Evolutionary conservation across 352 stramenopile species (phyloP).

Genomic region (Elongisporangium prolatum): DNA sequence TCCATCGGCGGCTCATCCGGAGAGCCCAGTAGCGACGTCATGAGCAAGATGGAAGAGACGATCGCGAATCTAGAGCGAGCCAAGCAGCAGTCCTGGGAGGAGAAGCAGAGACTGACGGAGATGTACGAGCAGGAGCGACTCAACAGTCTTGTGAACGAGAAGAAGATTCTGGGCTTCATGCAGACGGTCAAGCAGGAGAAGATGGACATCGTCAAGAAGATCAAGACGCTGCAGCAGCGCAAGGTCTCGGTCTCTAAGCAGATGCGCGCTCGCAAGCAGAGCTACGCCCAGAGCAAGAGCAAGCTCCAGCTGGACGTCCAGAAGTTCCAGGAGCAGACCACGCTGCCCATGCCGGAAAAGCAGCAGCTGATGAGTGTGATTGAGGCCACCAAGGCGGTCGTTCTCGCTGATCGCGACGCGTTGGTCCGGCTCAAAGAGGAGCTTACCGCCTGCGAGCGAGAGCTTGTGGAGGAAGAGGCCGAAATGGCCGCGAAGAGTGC

Average conservation of each 20-base stretch:
- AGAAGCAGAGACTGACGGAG: conserved; percentile 81
- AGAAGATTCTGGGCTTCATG: conserved; percentile 85
- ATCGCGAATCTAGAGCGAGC: conserved; percentile 83
- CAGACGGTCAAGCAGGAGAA: conserved; percentile 90
- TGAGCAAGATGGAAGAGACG: conserved; percentile 81
- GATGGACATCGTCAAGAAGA: conserved; percentile 86
- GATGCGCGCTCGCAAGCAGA: conserved; percentile 67
- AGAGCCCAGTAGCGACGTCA: conserved; percentile 30
- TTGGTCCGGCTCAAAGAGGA: conserved; percentile 54
- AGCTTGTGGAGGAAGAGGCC: conserved; percentile 67
- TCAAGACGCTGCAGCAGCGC: conserved; percentile 80
- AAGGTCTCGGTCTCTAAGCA: conserved; percentile 75
- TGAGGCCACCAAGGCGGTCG: conserved; percentile 44
- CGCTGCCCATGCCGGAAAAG: conserved; percentile 36
- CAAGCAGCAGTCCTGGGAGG: conserved; percentile 89
- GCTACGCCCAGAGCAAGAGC: conserved; percentile 66
- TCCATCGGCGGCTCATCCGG: neutral
- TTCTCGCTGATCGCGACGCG: conserved; percentile 61
- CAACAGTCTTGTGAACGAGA: conserved; percentile 80
- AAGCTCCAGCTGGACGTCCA: conserved; percentile 74
- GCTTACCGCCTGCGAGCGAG: conserved; percentile 52
- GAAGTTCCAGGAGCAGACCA: conserved; percentile 58
- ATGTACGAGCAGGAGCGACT: conserved; percentile 86
- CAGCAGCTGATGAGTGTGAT: conserved; percentile 59
- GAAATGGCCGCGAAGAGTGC: conserved; percentile 66